Base-by-base conservation (phyloP, 345 rosid species). In the Brassica napus region DNA sequence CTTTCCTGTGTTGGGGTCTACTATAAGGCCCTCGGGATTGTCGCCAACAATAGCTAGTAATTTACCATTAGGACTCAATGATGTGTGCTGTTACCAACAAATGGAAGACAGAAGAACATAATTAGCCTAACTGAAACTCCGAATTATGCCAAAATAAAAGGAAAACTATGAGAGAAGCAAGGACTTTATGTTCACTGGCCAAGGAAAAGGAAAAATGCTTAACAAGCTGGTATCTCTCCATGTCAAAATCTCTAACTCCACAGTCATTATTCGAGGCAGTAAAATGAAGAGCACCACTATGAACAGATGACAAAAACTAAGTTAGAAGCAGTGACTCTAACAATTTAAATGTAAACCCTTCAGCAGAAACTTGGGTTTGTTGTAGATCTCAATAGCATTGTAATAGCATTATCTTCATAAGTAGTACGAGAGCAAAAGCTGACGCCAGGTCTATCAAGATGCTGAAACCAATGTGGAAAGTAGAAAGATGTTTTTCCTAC, bases 401-500 rank as follows among this genome's bases (percentile, higher is more conserved):
- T 91, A 63, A 94, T 93, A 28, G 98, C 99, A 84, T 93, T 91
- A 62, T 95, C 99, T 81, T 95, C 98, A 77, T 89, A 86, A 69
- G 98, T 92, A 31, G 94, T 87, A 84, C 97, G 86, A 70, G 88
- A 87, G 85, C 99, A 93, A 86, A 87, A 94, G 86, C 92, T 90
- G 61, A 93, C 84, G 42, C 98, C 99, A 1, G 88, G 92, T 77
- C 97, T 87, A 85, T 91, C 98, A 69, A 92, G 82, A 82, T 85
- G 86, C 98, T 94, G 88, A 82, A 44, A 78, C 32, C 47, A 6
- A 52, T 58, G 57, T 55, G 32, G 80, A 30, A 30, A 30, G 32
- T 18, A 18, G 21, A 18, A 18, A 18, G 21, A 18, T 28, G 31
- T 28, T 28, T 28, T 28, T 28, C 31, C 31, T 28, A 28, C 31